Evolutionary conservation across 1,139 yeast genomes (phyloP), one percentile per base, ranked within the genome.

Genomic region (Saccharomyces hybrid): DNA sequence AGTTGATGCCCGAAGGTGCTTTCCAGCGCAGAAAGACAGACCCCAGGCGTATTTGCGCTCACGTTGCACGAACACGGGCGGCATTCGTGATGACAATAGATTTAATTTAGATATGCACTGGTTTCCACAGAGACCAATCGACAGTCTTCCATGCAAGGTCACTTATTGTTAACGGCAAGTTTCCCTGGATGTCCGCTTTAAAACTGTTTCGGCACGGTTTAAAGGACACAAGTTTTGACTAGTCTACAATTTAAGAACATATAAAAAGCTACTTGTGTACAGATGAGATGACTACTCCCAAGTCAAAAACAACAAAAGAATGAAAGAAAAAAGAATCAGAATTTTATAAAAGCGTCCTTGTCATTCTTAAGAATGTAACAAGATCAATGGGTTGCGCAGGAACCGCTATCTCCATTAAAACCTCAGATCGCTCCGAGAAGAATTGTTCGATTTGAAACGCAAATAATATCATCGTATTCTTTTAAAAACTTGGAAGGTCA

Each of bases 401-500:
- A 61, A 65, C 70, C 70, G 65, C 69, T 56, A 51, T 68, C 72
- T 64, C 72, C 72, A 68, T 62, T 57, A 68, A 67, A 64, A 68
- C 72, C 72, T 66, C 69, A 48, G 16, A 47, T 46, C 32, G 52
- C 46, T 57, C 48, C 55, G 61, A 62, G 67, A 61, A 64, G 72
- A 68, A 68, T 67, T 68, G 72, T 68, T 64, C 68, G 72, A 60
- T 53, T 59, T 27, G 20, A 52, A 52, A 63, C 70, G 70, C 71
- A 66, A 67, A 68, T 67, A 61, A 57, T 57, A 58, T 68, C 71
- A 68, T 68, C 71, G 50, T 64, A 60, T 68, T 65, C 71, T 67
- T 67, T 64, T 61, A 61, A 65, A 66, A 68, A 68, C 71, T 68
- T 68, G 72, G 71, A 68, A 68, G 72, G 70, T 67, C 67, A 68